A percentile compares a stretch with the other conserved stretches of the same genome.
Evolutionary conservation across 1,284 basidiomycete genomes (phyloP).

Genomic region (Microbotryum saponariae): DNA sequence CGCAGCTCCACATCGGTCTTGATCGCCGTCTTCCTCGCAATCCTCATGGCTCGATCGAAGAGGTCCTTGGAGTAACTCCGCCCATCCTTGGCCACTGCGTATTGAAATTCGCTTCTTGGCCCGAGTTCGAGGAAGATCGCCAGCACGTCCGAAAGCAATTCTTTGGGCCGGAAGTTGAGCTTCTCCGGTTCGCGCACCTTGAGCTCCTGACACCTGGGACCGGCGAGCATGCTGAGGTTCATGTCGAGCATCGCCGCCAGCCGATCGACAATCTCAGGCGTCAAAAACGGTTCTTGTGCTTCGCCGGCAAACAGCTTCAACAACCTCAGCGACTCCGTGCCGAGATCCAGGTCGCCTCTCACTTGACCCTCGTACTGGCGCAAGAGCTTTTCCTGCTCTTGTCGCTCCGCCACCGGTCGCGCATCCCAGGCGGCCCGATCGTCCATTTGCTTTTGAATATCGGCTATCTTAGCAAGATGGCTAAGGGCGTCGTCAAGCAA

Average conservation of each 20-base stretch:
- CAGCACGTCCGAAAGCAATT: conserved; percentile 75
- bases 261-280: conserved; percentile 89
- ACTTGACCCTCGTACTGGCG: conserved; percentile 73
- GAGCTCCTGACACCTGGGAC: conserved; percentile 70
- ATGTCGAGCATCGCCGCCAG: conserved; percentile 96
- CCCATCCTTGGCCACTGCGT: conserved; percentile 84
- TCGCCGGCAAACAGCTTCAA: conserved; percentile 88
- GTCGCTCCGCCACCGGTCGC: conserved; percentile 59
- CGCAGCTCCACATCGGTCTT: conserved; percentile 76
- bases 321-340: conserved; percentile 77
- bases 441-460: conserved; percentile 76
- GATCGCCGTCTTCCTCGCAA: conserved; percentile 59
- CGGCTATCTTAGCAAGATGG: conserved; percentile 79
- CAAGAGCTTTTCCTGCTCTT: conserved; percentile 74
- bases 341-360: conserved; percentile 75
- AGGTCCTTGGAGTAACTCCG: conserved; percentile 79
- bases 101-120: conserved; percentile 69
- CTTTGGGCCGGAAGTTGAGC: conserved; percentile 79
- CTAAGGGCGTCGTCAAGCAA: conserved; percentile 93
- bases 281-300: conserved; percentile 87
- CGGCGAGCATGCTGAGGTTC: conserved; percentile 82
- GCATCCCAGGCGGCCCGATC: conserved; percentile 61
- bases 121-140: conserved; percentile 88
- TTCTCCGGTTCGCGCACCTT: conserved; percentile 81
- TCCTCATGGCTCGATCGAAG: conserved; percentile 71